Evolutionary conservation across 2,329 filamentous ascomycete species (phyloP).

Genomic region (Xylariaceae sp.): DNA sequence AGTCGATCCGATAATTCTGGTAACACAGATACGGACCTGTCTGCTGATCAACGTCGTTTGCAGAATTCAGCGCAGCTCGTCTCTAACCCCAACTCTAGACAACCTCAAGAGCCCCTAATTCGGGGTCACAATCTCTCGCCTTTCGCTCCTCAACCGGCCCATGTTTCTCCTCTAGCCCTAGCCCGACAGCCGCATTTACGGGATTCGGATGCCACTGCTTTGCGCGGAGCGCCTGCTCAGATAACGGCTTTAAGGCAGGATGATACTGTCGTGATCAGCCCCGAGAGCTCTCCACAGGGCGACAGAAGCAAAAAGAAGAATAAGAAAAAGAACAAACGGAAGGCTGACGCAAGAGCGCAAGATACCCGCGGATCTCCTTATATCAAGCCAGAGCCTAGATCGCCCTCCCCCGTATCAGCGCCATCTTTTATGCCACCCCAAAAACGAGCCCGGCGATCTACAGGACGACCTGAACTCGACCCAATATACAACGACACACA

Average conservation of each 20-base stretch:
- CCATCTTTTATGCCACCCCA: slow-evolving; percentile 48
- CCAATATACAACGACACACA: slow-evolving; percentile 42
- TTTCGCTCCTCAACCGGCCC: slow-evolving; percentile 68
- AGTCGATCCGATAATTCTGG: slow-evolving; percentile 40
- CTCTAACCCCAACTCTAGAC: slow-evolving; percentile 36
- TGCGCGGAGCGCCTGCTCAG: slow-evolving; percentile 45
- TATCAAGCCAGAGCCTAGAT: slow-evolving; percentile 61
- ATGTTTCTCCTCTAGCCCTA: slow-evolving; percentile 55
- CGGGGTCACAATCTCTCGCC: slow-evolving; percentile 69
- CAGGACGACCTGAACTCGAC: slow-evolving; percentile 38
- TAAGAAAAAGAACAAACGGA: slow-evolving; percentile 48
- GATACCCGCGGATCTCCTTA: slow-evolving; percentile 46
- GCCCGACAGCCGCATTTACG: slow-evolving; percentile 33
- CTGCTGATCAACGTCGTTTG: slow-evolving; percentile 32
- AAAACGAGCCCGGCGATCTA: slow-evolving; percentile 50
- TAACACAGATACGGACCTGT: slow-evolving; percentile 33
- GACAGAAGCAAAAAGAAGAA: slow-evolving; percentile 47
- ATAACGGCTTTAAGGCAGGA: slow-evolving; percentile 52
- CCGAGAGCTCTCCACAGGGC: slow-evolving; percentile 55
- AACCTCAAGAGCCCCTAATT: slow-evolving; percentile 56
- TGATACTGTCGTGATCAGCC: slow-evolving; percentile 45
- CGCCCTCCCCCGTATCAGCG: slow-evolving; percentile 52
- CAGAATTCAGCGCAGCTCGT: slow-evolving; percentile 34
- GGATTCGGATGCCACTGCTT: slow-evolving; percentile 30
- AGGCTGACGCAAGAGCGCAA: slow-evolving; percentile 44